phyloP scores from a whole-genome alignment of 2,329 filamentous ascomycete species.

The Escovopsis weberi region DNA sequence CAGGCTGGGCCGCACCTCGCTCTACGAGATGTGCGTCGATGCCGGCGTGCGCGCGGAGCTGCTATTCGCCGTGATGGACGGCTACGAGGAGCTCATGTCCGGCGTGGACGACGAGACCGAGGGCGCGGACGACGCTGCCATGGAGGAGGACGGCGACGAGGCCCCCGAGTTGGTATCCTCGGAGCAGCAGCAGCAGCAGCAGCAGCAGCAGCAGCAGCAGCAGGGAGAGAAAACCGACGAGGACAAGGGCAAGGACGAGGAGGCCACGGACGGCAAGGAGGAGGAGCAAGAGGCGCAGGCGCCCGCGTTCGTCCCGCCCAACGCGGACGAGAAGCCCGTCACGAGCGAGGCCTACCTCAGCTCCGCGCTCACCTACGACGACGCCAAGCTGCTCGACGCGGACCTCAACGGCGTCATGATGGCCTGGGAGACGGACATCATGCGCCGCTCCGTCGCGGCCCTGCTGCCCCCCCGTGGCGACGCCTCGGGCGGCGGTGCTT shows the following conservation, averaged over 20 bases:
- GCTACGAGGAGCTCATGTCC: constrained; percentile 59
- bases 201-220: too few relatives aligned
- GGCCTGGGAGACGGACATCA: constrained; percentile 80
- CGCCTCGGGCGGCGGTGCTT: background rate
- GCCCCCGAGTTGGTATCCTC: background rate
- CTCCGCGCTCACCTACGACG: constrained; percentile 48
- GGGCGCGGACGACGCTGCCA: constrained; percentile 22
- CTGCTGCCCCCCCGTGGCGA: constrained; percentile 31
- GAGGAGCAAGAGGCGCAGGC: constrained; percentile 15
- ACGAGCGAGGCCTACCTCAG: constrained; percentile 55
- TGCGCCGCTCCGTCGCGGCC: constrained; percentile 59
- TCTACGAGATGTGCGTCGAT: constrained; percentile 76
- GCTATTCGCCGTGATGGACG: constrained; percentile 66
- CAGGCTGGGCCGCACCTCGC: constrained; percentile 47
- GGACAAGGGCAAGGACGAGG: constrained; percentile 18
- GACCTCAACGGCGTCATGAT: constrained; percentile 84
- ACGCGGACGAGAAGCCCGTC: constrained; percentile 30
- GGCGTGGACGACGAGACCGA: constrained; percentile 35
- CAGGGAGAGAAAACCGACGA: constrained; percentile 12
- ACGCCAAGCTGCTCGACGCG: constrained; percentile 55
- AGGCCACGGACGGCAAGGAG: constrained; percentile 17
- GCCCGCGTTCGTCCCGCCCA: constrained; percentile 20
- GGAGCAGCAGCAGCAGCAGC: background rate
- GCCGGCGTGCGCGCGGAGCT: constrained; percentile 86
- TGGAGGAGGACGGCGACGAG: background rate